Evolutionary conservation across 2,329 filamentous ascomycete genomes (phyloP).

Genomic region (Colletotrichum liaoningense): DNA sequence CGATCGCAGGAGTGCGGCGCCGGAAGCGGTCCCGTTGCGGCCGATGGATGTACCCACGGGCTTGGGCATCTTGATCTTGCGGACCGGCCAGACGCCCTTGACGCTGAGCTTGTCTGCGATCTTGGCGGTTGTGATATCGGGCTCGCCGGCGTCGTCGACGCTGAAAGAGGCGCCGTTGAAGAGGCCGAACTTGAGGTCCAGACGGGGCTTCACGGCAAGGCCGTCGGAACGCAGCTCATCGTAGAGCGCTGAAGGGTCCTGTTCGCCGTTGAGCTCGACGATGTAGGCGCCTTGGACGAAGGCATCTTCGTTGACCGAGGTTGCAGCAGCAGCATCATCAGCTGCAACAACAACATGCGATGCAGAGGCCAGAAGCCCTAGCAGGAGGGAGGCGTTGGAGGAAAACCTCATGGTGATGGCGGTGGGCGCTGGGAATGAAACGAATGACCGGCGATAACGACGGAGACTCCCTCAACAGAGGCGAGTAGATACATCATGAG

Average conservation of each 20-base stretch:
- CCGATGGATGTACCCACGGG: conserved; percentile 32
- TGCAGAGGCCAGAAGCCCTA: conserved; percentile 16
- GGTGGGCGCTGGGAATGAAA: conserved; percentile 13
- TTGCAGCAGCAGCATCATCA: background rate
- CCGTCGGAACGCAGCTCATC: conserved; percentile 35
- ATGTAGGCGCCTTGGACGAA: conserved; percentile 41
- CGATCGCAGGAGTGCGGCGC: conserved; percentile 16
- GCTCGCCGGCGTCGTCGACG: conserved; percentile 40
- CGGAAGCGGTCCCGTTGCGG: conserved; percentile 33
- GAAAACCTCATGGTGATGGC: conserved; percentile 23
- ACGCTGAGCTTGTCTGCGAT: conserved; percentile 41
- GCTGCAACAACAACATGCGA: background rate
- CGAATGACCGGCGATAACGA: conserved; percentile 15
- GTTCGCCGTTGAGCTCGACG: conserved; percentile 39
- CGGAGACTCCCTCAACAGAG: too few relatives aligned
- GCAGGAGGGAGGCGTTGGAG: conserved; percentile 5
- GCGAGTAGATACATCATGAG: background rate
- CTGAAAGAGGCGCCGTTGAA: conserved; percentile 43
- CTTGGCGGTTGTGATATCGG: conserved; percentile 38
- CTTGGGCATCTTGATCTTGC: conserved; percentile 37
- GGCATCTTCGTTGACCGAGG: conserved; percentile 5
- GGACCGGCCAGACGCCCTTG: conserved; percentile 46
- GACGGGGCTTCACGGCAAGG: conserved; percentile 36
- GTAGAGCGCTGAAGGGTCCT: conserved; percentile 35
- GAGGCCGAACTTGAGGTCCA: conserved; percentile 39